Conservation (phyloP, 139 green algal species). For the Astrephomene gubernaculifera region DNA sequence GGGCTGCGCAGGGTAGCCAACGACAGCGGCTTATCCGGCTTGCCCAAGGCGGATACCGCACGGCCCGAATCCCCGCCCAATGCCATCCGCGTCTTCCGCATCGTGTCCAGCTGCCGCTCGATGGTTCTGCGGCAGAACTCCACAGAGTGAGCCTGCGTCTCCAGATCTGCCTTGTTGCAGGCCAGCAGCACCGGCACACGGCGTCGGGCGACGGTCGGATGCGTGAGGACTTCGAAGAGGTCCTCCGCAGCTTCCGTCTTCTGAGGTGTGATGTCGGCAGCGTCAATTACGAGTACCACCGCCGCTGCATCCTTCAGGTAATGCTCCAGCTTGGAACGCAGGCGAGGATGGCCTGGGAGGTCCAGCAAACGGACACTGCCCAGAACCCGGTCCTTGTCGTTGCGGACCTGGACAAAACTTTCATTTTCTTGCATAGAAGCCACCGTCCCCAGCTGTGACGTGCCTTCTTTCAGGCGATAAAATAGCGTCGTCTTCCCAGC, state of each 20-base stretch:
- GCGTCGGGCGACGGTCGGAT: slow-evolving; percentile 57
- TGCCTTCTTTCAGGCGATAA: slow-evolving; percentile 71
- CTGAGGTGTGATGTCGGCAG: slow-evolving; percentile 83
- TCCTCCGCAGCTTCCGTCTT: slow-evolving; percentile 68
- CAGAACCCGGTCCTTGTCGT: slow-evolving; percentile 38
- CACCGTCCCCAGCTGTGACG: slow-evolving; percentile 71
- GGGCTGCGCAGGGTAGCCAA: slow-evolving; percentile 44
- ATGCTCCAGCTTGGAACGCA: slow-evolving; percentile 70
- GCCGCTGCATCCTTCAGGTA: slow-evolving; percentile 66
- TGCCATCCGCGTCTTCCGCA: slow-evolving; percentile 76
- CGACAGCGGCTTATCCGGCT: slow-evolving; percentile 42
- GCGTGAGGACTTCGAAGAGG: slow-evolving; percentile 66
- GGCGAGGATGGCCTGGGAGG: slow-evolving; percentile 86
- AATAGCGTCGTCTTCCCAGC: slow-evolving; percentile 88
- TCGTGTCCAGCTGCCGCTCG: slow-evolving; percentile 89
- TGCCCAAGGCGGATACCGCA: slow-evolving; percentile 6
- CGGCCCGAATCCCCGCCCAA: slow-evolving; percentile 21
- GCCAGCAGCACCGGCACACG: slow-evolving; percentile 88
- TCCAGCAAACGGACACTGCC: slow-evolving; percentile 80
- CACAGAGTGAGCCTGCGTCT: slow-evolving; percentile 84
- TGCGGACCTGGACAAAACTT: slow-evolving; percentile 34
- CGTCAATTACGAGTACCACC: slow-evolving; percentile 90
- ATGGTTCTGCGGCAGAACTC: slow-evolving; percentile 92
- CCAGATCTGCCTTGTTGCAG: slow-evolving; percentile 94
- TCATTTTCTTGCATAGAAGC: slow-evolving; percentile 80